Percentiles rank a stretch among this genome's conserved stretches.
Evolutionary conservation across 306 rosid species (phyloP).

Genomic region (Begonia masoniana): DNA sequence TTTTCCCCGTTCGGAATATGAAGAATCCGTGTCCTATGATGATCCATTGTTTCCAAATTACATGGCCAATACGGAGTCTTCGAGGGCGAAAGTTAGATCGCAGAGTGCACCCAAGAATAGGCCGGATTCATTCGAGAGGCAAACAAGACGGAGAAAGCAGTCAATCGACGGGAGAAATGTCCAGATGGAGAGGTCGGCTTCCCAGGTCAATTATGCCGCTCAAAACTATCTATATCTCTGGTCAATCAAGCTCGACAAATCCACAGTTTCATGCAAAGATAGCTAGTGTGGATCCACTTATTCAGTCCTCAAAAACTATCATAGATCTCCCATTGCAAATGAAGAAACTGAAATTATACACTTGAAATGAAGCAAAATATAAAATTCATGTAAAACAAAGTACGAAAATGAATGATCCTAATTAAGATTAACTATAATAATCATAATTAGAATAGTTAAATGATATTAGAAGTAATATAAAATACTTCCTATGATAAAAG

Average conservation of each 20-base stretch:
- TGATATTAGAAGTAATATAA: no score
- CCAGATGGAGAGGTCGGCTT: constrained; percentile 82
- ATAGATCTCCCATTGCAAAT: constrained; percentile 53
- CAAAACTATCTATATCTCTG: constrained; percentile 57
- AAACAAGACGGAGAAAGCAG: constrained; percentile 47
- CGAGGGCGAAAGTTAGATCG: constrained; percentile 71
- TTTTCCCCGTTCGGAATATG: constrained; percentile 48
- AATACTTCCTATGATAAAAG: no score
- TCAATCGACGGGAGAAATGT: constrained; percentile 70
- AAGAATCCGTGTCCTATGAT: constrained; percentile 44
- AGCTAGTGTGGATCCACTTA: constrained; percentile 83
- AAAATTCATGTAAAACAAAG: no score
- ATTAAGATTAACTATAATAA: no score
- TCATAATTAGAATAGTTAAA: no score
- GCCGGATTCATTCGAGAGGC: constrained; percentile 66
- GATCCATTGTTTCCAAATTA: constrained; percentile 61
- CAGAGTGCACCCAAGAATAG: constrained; percentile 91
- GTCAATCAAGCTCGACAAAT: constrained; percentile 70
- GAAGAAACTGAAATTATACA: constrained; percentile 33
- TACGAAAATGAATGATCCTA: no score
- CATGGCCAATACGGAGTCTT: constrained; percentile 92
- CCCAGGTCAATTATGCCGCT: constrained; percentile 59
- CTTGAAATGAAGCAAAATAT: neutral
- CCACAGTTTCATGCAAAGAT: constrained; percentile 17
- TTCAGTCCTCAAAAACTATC: constrained; percentile 54